Conservation (phyloP, 371 early-diverging fungal species). For the Choanephora cucurbitarum region DNA sequence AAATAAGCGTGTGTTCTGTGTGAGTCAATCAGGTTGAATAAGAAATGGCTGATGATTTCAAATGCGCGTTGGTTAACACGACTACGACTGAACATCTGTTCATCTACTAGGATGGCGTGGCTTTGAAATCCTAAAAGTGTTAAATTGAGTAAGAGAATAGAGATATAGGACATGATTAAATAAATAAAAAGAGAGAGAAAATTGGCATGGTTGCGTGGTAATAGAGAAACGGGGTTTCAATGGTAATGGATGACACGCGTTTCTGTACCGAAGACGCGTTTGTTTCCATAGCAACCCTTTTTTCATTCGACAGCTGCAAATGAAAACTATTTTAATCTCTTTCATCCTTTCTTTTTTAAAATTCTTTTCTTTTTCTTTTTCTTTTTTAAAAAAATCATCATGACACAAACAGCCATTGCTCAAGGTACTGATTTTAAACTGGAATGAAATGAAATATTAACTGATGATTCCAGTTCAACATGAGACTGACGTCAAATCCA, state of each 20-base stretch:
- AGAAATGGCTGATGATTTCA: constrained; percentile 37
- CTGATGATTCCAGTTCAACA: too few species aligned
- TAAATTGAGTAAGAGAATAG: neutral
- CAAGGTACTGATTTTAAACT: neutral
- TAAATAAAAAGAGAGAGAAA: neutral
- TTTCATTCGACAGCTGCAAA: neutral
- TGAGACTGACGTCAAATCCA: neutral
- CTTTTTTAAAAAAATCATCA: too few species aligned
- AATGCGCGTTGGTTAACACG: constrained; percentile 26
- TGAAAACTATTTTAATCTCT: neutral
- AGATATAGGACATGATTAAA: neutral
- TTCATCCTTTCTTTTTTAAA: constrained; percentile 4
- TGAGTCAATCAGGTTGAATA: constrained; percentile 33
- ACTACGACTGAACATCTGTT: constrained; percentile 20
- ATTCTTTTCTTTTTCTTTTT: constrained; percentile 1
- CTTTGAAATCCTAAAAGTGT: constrained; percentile 25
- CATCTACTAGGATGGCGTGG: constrained; percentile 18
- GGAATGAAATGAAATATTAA: too few species aligned
- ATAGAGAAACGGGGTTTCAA: too few species aligned
- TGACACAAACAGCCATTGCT: constrained; percentile 14
- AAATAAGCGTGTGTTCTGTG: constrained; percentile 17
- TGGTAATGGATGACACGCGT: too few species aligned
- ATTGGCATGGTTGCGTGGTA: too few species aligned
- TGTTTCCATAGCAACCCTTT: neutral
- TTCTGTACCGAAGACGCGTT: neutral